Base-by-base conservation (phyloP, 192 early-diverging fungal species). In the Umbelopsis isabellina region DNA sequence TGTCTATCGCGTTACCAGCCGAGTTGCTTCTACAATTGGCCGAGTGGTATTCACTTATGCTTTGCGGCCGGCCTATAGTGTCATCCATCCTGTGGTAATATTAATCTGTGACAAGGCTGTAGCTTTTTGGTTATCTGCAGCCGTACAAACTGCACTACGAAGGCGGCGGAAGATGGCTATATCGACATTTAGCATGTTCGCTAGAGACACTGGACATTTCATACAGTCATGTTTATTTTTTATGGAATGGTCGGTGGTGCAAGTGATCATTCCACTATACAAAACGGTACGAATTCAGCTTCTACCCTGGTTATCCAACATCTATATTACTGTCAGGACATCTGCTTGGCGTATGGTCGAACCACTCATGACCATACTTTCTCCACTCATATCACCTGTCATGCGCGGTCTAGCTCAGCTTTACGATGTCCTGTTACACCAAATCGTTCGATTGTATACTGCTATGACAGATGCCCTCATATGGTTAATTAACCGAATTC, bases 301-400 rank as follows among this genome's bases (percentile, higher is more conserved):
- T 30, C 33, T 61, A 61, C 55, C 55, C 11, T 35, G 33, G 13
- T 30, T 61, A 8, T 61, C 55, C 33, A 25, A 25, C 10, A 25
- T 35, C 4, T 61, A 61, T 35, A 18, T 35, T 16, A 23, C 15
- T 2, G 7, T 61, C 27, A 11, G 27, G 27, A 61, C 55, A 15
- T 22, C 55, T 16, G 27, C 33, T 25, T 61, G 55, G 55, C 16
- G n/a, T 35, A 35, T 61, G 4, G 3, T 61, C 13, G 13, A 16
- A 1, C 55, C 55, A 4, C 27, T 61, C 25, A 35, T 35, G 13
- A 27, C 55, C 18, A 0, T 35, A 13, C 2, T 61, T 7, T 27
- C 55, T n/a, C 55, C 55, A 16, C 18, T 61, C 2, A 33, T 61
- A 25, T 30, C 55, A n/a, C 55, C 55, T 1, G 55, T 61, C 27